Evolutionary conservation across 1,284 basidiomycete species (phyloP), one percentile per base, ranked within the genome.

Genomic region (Hortiboletus rubellus): DNA sequence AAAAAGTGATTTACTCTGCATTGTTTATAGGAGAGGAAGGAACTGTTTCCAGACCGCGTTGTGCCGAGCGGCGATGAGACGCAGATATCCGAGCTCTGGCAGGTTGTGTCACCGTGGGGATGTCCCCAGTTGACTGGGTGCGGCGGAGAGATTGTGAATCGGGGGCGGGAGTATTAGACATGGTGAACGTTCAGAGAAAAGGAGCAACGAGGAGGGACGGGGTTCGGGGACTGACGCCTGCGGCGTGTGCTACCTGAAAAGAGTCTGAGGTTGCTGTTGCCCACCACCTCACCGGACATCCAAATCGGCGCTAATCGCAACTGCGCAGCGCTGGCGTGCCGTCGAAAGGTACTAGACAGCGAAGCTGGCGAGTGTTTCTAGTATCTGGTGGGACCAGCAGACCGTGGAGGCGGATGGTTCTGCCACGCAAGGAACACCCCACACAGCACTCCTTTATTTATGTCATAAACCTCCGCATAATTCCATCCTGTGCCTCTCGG

Each of bases 61-160:
- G 73, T 33, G 54, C 50, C 5, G 67, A 66, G 59, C 55, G 63
- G 50, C 58, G 66, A 63, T 73, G 63, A 34, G 65, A 64, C 15
- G 60, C 66, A 33, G 70, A 68, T 61, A 68, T 61, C 42, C 67
- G 71, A 24, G 68, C 69, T 50, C 70, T 59, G 4, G 61, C 27
- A 14, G 73, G 68, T 40, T 52, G 66, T 30, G 62, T 42, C 24
- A 63, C 15, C 5, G 71, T 57, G 27, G 70, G 69, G 50, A 75
- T 72, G 62, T 72, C 68, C 2, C 72, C 71, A n/a, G 72, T 73
- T 3, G 71, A 75, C 60, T 72, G 72, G 8, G 71, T 74, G 50
- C 72, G 61, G 43, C 73, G 68, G 38, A 72, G 62, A 59, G 65
- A 70, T 62, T 71, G 70, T 52, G 69, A 71, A 62, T 74, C 70